Base-by-base conservation (phyloP, 352 stramenopile species). In the Pythium angustatum region DNA sequence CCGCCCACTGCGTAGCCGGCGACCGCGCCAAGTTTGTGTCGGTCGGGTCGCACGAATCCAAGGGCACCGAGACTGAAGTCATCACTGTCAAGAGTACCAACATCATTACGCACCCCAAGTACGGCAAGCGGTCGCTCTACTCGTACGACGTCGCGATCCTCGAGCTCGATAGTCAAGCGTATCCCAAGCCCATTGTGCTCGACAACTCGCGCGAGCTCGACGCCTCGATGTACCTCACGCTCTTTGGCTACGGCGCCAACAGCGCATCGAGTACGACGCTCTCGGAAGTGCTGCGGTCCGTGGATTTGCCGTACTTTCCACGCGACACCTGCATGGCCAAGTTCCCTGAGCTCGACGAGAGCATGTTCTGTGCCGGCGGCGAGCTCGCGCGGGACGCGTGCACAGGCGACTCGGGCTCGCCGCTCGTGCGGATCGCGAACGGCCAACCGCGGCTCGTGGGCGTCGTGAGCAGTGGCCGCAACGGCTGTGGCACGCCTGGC, bases 281-380 rank as follows among this genome's bases (percentile, higher is more conserved):
- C 19, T 77, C 75, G 4, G 31, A 62, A 0, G 53, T 66, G 28
- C 53, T 82, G 14, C 68, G 64, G 4, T 70, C 71, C 5, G 68
- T 82, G 24, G 60, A 64, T 26, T 43, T 82, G 43, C 64, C 70
- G 1, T 73, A 73, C 33, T 75, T 75, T 26, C 15, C 67, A 2
- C 62, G 62, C 17, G 54, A 64, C 22, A 58, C 57, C 49, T 82
- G 75, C 52, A 44, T 54, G 2, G 49, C 53, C 19, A 69, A 63
- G 19, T 74, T 78, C 24, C 64, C 68, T 7, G 63, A 75, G 24
- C 58, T 79, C 19, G 75, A 82, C 54, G 63, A 70, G 14, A 77
- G 70, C 53, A 79, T 82, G 75, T 68, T 78, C 15, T 82, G 75
- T 41, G 75, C 71, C 9, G 75, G 75, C 3, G 75, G 75, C 15